Percentiles rank a stretch among this genome's conserved stretches.
phyloP scores from a whole-genome alignment of 371 early-diverging fungal species.

The Conidiobolus incongruus region DNA sequence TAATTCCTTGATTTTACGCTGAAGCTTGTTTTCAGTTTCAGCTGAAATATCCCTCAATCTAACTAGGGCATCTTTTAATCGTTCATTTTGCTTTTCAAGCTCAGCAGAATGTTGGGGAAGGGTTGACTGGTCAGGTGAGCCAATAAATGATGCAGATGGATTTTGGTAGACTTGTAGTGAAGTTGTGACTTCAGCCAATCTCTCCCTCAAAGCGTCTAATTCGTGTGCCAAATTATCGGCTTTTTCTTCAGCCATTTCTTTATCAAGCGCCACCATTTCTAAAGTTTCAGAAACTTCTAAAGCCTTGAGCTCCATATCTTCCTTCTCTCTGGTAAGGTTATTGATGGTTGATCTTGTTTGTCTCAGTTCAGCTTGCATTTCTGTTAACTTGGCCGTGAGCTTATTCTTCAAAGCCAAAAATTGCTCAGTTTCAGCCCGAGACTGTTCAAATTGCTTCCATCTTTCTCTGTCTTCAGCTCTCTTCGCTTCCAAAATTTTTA shows the following conservation, averaged over 20 bases:
- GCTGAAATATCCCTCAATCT: conserved; percentile 55
- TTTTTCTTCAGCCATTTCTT: conserved; percentile 77
- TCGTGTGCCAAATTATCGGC: conserved; percentile 58
- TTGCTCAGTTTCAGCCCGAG: conserved; percentile 50
- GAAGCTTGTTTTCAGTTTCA: conserved; percentile 44
- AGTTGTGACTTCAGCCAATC: conserved; percentile 42
- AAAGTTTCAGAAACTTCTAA: conserved; percentile 47
- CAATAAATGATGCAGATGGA: too few relatives aligned
- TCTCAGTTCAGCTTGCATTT: conserved; percentile 48
- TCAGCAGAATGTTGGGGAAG: conserved; percentile 12
- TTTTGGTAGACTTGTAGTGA: too few relatives aligned
- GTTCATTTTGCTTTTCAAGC: conserved; percentile 59
- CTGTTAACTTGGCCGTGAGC: conserved; percentile 39
- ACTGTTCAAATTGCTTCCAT: conserved; percentile 41
- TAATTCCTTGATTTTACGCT: conserved; percentile 29
- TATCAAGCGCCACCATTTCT: conserved; percentile 73
- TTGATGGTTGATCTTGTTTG: conserved; percentile 29
- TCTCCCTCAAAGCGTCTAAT: conserved; percentile 41
- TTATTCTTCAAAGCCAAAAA: conserved; percentile 36
- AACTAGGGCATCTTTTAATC: conserved; percentile 66
- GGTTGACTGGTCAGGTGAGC: too few relatives aligned
- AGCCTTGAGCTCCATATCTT: conserved; percentile 32
- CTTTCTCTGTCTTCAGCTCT: conserved; percentile 60
- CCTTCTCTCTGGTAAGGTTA: conserved; percentile 27
- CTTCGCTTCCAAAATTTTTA: conserved; percentile 53